Evolutionary conservation across 1,139 yeast species (phyloP).

Genomic region (Pneumocystis sp.): DNA sequence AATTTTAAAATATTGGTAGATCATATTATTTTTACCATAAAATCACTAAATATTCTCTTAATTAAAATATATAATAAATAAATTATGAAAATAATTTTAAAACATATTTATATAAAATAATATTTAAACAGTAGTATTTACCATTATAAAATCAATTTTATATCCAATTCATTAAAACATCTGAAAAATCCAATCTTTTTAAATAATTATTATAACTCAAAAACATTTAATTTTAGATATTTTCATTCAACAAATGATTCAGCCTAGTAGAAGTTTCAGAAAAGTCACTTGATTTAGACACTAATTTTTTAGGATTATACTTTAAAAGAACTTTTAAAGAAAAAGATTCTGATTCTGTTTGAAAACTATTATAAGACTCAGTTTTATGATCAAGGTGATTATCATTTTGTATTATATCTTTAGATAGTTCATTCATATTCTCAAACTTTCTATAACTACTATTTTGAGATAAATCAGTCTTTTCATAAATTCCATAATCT

Average conservation of each 20-base stretch:
- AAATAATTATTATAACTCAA: background rate
- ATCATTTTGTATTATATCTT: background rate
- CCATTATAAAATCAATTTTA: background rate
- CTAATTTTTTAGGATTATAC: background rate
- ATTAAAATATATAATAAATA: background rate
- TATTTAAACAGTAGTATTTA: background rate
- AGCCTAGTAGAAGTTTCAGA: background rate
- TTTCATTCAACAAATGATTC: background rate
- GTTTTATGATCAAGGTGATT: background rate
- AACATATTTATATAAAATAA: background rate
- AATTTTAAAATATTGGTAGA: background rate
- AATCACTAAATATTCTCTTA: background rate
- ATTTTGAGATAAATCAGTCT: background rate
- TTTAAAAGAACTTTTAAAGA: background rate
- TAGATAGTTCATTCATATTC: background rate
- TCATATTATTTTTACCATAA: background rate
- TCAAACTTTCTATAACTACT: background rate
- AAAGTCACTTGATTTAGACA: background rate
- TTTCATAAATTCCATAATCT: background rate
- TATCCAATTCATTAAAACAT: background rate
- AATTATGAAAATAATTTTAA: background rate
- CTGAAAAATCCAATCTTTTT: background rate
- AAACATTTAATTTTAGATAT: background rate
- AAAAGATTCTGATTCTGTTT: background rate
- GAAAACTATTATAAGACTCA: background rate